Evolutionary conservation across 1,284 basidiomycete species (phyloP), one percentile per base, ranked within the genome.

Genomic region (Trametes sp.): DNA sequence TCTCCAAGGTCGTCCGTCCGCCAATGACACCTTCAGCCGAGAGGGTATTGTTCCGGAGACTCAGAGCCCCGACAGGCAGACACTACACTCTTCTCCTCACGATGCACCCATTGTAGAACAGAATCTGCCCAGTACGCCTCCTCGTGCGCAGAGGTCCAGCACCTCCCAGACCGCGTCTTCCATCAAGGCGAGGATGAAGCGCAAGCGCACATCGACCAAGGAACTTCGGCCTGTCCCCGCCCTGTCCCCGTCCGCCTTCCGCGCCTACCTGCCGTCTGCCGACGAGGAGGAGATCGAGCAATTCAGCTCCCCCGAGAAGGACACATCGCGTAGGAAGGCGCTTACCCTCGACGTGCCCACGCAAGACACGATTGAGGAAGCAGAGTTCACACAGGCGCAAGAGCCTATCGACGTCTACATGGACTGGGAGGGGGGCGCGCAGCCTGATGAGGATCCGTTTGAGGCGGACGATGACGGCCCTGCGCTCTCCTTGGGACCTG

Each of bases 221-320:
- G 50, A 58, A 11, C 61, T 73, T 5, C 54, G 57, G 16, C 69
- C 69, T 23, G 33, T 71, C 19, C 68, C 68, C 5, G 16, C 31
- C 4, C 19, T 71, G 2, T 62, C 69, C 4, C 70, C 69, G 1
- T 70, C 70, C 16, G 67, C 62, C 26, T 72, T 70, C 52, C 59
- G 49, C 6, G 64, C 66, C 1, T 60, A 71, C 44, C 62, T 71
- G 1, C 65, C 57, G 0, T 66, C 64, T 7, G 53, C 51, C 0
- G 57, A 64, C 13, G 36, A 54, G 19, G 66, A 67, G 11, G 66
- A 69, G 4, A 72, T 72, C 35, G 72, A 71, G 21, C 57, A 71
- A n/a, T 73, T 71, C 60, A 70, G 70, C 52, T 70, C 72, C 1
- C 70, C 69, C 2, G 70, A 71, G 51, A 63, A 59, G 52, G 63